Conservation (phyloP, 192 early-diverging fungal genomes). For the Coemansia sp. region DNA sequence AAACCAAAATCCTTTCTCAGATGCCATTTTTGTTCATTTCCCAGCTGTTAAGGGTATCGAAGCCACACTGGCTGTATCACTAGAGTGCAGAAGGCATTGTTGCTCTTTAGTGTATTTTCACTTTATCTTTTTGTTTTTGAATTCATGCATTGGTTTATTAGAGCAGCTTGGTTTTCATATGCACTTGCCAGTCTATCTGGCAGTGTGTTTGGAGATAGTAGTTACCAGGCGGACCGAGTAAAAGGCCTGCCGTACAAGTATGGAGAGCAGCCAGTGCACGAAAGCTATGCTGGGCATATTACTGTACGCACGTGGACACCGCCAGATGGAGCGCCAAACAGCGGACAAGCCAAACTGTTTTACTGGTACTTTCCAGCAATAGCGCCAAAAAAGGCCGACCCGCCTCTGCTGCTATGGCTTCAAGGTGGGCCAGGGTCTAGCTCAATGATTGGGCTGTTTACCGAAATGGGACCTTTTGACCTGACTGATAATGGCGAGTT, state of each 20-base stretch:
- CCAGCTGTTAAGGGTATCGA: too few species aligned
- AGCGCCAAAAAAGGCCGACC: conserved; percentile 55
- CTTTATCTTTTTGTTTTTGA: too few species aligned
- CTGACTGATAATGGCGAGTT: conserved; percentile 60
- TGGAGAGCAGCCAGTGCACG: conserved; percentile 58
- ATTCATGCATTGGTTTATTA: too few species aligned
- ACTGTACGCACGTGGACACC: conserved; percentile 57
- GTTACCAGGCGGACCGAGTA: conserved; percentile 28
- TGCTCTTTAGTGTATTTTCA: too few species aligned
- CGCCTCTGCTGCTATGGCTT: conserved; percentile 74
- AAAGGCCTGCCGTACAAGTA: conserved; percentile 39
- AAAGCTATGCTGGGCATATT: conserved; percentile 61
- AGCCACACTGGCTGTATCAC: too few species aligned
- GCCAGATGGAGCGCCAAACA: conserved; percentile 19
- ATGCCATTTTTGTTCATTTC: too few species aligned
- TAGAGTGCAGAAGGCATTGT: too few species aligned
- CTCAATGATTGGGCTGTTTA: conserved; percentile 77
- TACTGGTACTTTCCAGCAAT: conserved; percentile 83
- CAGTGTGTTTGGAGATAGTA: conserved; percentile 1
- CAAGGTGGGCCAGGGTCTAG: conserved; percentile 81
- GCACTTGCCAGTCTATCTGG: too few species aligned
- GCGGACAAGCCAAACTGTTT: conserved; percentile 51
- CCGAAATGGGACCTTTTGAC: conserved; percentile 72
- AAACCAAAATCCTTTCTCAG: too few species aligned
- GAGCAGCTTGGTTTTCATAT: too few species aligned